These are phyloP conservation scores for Aspergillus olivimuriae DNA, from an alignment of 495 filamentous ascomycete genomes.

Conservation along the genomic window DNA sequence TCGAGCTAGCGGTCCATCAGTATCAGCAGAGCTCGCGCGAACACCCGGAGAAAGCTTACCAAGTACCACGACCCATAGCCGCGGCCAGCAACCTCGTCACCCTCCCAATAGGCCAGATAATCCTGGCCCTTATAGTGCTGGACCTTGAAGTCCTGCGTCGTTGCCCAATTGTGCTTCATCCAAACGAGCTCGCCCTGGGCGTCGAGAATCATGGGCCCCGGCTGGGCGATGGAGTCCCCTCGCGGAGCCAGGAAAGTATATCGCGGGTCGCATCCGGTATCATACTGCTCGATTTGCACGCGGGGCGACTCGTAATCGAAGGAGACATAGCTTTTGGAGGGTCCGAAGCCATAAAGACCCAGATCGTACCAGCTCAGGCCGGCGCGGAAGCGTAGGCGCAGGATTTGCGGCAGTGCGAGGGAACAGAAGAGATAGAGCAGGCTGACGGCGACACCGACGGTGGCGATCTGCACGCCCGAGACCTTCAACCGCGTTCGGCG, in stretches of 20 bases:
- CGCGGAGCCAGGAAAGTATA: slow-evolving; percentile 41
- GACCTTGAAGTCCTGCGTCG: slow-evolving; percentile 42
- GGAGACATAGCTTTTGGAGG: slow-evolving; percentile 24
- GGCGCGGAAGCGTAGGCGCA: slow-evolving; percentile 24
- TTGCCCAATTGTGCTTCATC: slow-evolving; percentile 32
- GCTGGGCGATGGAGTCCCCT: slow-evolving; percentile 33
- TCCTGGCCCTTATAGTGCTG: slow-evolving; percentile 38
- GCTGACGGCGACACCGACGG: slow-evolving; percentile 8
- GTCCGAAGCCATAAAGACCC: slow-evolving; percentile 30
- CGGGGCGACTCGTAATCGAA: slow-evolving; percentile 29
- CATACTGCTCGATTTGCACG: slow-evolving; percentile 23
- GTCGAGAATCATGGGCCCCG: slow-evolving; percentile 44
- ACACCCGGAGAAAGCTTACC: slow-evolving; percentile 19
- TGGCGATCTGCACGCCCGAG: slow-evolving; percentile 10
- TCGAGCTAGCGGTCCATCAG: slow-evolving; percentile 26
- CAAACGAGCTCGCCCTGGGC: slow-evolving; percentile 38
- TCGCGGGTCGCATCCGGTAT: slow-evolving; percentile 31
- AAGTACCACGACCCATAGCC: slow-evolving; percentile 46
- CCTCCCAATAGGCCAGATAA: slow-evolving; percentile 51
- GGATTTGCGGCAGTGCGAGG: slow-evolving; percentile 24
- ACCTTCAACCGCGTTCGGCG: slow-evolving; percentile 12
- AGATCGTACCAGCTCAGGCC: slow-evolving; percentile 31
- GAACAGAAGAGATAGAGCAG: slow-evolving; percentile 22
- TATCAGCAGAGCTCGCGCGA: not conserved
- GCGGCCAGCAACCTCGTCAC: slow-evolving; percentile 41